Percentiles rank a stretch among this genome's conserved stretches.
These are phyloP conservation scores for Rhizophora mangle DNA, from an alignment of 345 rosid genomes.

Conservation along the genomic window DNA sequence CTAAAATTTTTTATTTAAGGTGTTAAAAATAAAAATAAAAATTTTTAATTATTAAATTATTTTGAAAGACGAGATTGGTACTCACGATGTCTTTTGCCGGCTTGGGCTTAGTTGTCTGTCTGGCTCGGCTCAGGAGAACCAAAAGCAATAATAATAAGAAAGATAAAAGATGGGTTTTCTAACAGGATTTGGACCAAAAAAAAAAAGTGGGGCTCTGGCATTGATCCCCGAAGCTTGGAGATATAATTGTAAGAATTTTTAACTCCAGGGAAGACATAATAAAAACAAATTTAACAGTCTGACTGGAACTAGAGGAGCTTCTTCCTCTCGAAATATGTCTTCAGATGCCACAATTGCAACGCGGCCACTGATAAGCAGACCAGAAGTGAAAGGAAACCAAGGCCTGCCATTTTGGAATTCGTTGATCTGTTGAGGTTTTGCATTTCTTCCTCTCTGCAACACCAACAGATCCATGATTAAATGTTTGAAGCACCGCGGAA, in stretches of 20 bases:
- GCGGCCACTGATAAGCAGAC: constrained; percentile 74
- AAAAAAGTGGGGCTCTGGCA: too few species aligned
- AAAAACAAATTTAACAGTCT: too few species aligned
- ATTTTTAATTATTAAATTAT: too few species aligned
- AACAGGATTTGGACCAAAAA: too few species aligned
- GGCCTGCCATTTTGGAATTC: constrained; percentile 57
- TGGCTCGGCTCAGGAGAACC: too few species aligned
- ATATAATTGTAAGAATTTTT: background rate
- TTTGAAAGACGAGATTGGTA: too few species aligned
- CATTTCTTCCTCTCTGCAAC: constrained; percentile 80
- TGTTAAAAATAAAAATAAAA: too few species aligned
- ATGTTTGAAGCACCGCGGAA: background rate
- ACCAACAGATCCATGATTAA: background rate
- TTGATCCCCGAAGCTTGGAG: background rate
- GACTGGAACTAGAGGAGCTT: constrained; percentile 53
- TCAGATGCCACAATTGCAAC: constrained; percentile 79
- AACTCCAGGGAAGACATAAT: background rate
- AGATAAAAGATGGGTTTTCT: too few species aligned
- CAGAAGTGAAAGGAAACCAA: constrained; percentile 54
- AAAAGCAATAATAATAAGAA: too few species aligned
- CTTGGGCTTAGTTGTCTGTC: too few species aligned
- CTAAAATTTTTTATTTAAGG: too few species aligned
- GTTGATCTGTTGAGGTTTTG: constrained; percentile 64
- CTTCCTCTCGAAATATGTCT: constrained; percentile 82
- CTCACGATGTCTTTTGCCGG: too few species aligned